These are phyloP conservation scores for Suhomyces coccinellae DNA, from an alignment of 1,139 yeast species.

Conservation along the genomic window DNA sequence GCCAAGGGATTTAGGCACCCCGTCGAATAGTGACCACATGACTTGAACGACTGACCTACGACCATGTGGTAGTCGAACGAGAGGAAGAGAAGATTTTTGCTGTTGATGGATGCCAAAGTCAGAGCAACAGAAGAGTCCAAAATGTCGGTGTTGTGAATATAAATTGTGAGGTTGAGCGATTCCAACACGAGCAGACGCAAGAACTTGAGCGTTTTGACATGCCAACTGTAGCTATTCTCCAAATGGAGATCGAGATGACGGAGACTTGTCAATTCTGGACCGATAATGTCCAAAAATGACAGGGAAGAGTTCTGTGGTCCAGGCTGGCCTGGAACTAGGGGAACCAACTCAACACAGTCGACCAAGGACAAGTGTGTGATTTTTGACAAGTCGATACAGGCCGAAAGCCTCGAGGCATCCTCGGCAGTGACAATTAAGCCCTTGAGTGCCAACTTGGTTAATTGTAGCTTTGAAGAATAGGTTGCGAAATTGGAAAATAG, in stretches of 20 bases:
- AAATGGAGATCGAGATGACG: slow-evolving; percentile 18
- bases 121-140: slow-evolving; percentile 14
- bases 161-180: slow-evolving; percentile 17
- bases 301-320: background rate
- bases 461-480: slow-evolving; percentile 11
- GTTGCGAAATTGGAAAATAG: slow-evolving; percentile 1
- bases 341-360: slow-evolving; percentile 8
- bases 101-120: slow-evolving; percentile 11
- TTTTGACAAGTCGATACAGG: slow-evolving; percentile 2
- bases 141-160: slow-evolving; percentile 18
- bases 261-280: slow-evolving; percentile 14
- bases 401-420: slow-evolving; percentile 4
- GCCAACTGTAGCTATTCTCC: slow-evolving; percentile 21
- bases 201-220: slow-evolving; percentile 16
- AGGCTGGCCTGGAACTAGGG: slow-evolving; percentile 1
- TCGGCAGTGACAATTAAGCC: slow-evolving; percentile 4
- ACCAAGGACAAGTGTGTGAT: slow-evolving; percentile 7
- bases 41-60: background rate
- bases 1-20: background rate
- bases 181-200: slow-evolving; percentile 10
- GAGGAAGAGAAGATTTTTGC: slow-evolving; percentile 9
- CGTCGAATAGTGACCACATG: slow-evolving; percentile 6
- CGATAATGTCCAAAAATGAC: slow-evolving; percentile 15
- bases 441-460: slow-evolving; percentile 8
- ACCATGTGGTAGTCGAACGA: slow-evolving; percentile 13